Evolutionary conservation across 2,329 filamentous ascomycete genomes (phyloP).

Genomic region (Alternaria sp.): DNA sequence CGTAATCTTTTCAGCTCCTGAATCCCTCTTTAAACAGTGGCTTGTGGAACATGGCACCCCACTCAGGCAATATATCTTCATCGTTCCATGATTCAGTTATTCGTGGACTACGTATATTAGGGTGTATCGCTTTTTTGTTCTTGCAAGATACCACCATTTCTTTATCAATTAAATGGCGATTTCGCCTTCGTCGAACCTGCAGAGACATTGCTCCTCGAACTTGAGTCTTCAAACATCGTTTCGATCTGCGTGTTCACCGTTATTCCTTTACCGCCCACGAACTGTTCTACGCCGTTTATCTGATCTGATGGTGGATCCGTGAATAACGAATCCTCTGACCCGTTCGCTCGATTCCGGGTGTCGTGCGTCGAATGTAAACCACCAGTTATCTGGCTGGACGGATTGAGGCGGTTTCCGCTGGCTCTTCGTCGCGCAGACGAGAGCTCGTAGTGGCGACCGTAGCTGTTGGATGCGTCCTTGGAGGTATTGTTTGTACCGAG

Average conservation of each 20-base stretch:
- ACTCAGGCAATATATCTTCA: neutral
- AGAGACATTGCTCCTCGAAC: neutral
- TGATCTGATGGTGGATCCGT: constrained; percentile 7
- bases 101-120: neutral
- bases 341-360: constrained; percentile 14
- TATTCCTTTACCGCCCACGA: constrained; percentile 14
- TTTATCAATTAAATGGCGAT: constrained; percentile 10
- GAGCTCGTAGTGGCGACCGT: constrained; percentile 37
- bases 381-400: constrained; percentile 2
- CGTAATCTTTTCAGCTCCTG: neutral
- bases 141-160: neutral
- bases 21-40: neutral
- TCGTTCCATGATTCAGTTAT: neutral
- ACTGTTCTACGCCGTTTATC: neutral
- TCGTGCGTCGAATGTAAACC: constrained; percentile 5
- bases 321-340: constrained; percentile 28
- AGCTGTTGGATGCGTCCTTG: constrained; percentile 27
- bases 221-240: constrained; percentile 15
- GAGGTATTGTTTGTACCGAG: constrained; percentile 28
- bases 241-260: constrained; percentile 26
- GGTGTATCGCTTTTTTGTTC: neutral
- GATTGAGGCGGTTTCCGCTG: constrained; percentile 15
- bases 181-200: constrained; percentile 7
- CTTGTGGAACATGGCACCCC: neutral
- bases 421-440: constrained; percentile 25